These are phyloP conservation scores for Andrographis paniculata DNA, from an alignment of 305 asterid species.

Conservation along the genomic window DNA sequence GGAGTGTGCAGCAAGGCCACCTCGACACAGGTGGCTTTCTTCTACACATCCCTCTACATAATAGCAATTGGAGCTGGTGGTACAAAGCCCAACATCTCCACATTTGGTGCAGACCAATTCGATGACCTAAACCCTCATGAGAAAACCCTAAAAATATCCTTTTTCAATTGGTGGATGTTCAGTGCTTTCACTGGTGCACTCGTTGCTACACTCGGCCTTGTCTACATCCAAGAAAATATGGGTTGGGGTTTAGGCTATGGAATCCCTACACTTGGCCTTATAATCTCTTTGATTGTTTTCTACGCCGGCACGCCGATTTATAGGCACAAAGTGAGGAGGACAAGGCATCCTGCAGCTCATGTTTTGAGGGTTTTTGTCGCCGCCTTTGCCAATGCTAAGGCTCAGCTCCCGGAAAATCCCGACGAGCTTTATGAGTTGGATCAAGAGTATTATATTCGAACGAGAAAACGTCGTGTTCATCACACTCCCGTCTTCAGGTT, in stretches of 20 bases:
- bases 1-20: constrained; percentile 67
- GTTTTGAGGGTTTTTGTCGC: constrained; percentile 33
- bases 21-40: constrained; percentile 40
- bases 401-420: constrained; percentile 27
- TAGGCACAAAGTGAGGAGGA: constrained; percentile 56
- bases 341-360: constrained; percentile 46
- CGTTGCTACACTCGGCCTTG: constrained; percentile 66
- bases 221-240: constrained; percentile 70
- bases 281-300: constrained; percentile 46
- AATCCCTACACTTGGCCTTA: constrained; percentile 64
- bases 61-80: constrained; percentile 85
- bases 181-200: constrained; percentile 71
- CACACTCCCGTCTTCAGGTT: constrained; percentile 63
- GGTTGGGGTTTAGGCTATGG: constrained; percentile 87
- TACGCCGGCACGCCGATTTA: constrained; percentile 62
- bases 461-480: constrained; percentile 53
- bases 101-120: constrained; percentile 88
- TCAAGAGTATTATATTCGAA: constrained; percentile 30
- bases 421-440: constrained; percentile 62
- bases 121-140: constrained; percentile 62
- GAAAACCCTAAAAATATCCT: constrained; percentile 60
- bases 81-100: constrained; percentile 82
- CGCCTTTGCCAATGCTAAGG: constrained; percentile 42
- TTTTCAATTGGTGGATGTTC: constrained; percentile 97
- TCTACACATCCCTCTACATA: constrained; percentile 68